These are phyloP conservation scores for Arxiozyma telluris DNA, from an alignment of 1,139 yeast genomes.

Conservation along the genomic window DNA sequence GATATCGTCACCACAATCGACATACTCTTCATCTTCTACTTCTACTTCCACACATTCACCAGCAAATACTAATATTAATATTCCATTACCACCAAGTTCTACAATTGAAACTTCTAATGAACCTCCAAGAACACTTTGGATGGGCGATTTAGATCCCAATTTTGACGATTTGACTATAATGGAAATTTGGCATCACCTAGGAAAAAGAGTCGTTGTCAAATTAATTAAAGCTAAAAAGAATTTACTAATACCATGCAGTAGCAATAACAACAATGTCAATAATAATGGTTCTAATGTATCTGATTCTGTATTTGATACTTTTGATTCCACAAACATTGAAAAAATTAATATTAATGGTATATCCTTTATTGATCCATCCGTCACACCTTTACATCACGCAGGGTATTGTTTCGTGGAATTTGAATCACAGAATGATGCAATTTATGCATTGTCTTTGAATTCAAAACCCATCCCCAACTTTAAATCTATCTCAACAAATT, in stretches of 20 bases:
- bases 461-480: conserved; percentile 61
- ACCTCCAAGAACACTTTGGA: conserved; percentile 66
- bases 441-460: conserved; percentile 61
- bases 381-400: conserved; percentile 41
- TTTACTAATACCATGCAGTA: conserved; percentile 26
- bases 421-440: conserved; percentile 53
- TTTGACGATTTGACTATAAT: conserved; percentile 69
- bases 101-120: conserved; percentile 19
- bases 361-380: conserved; percentile 28
- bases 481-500: conserved; percentile 29
- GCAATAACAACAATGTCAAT: conserved; percentile 4
- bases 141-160: conserved; percentile 88
- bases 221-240: conserved; percentile 47
- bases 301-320: conserved; percentile 1
- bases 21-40: not conserved
- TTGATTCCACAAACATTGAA: conserved; percentile 5
- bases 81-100: conserved; percentile 40
- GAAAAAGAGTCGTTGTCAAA: conserved; percentile 46
- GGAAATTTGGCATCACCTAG: conserved; percentile 54
- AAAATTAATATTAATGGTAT: conserved; percentile 28
- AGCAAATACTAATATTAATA: conserved; percentile 3
- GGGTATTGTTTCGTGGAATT: conserved; percentile 88
- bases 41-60: not conserved
- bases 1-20: not conserved
- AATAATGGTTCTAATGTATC: not conserved